Percentiles rank a stretch among this genome's conserved stretches.
phyloP scores from a whole-genome alignment of 305 asterid genomes.

The Fraxinus ornus region DNA sequence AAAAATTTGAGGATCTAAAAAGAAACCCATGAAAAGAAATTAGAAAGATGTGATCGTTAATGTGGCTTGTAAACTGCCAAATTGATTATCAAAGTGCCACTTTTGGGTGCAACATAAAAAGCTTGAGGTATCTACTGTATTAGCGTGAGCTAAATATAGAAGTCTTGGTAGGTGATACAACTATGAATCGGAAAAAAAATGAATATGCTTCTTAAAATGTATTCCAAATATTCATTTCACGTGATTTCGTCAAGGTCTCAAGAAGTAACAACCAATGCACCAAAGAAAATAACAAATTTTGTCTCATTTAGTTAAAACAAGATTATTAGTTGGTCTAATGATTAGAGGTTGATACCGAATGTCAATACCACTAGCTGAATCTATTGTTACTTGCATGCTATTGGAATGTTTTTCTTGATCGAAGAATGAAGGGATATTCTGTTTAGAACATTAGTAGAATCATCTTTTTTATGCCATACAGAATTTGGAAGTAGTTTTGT shows the following conservation, averaged over 20 bases:
- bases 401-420: background rate
- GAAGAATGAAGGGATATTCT: background rate
- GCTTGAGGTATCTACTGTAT: background rate
- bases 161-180: background rate
- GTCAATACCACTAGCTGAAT: background rate
- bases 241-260: background rate
- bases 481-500: background rate
- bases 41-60: background rate
- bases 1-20: background rate
- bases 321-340: background rate
- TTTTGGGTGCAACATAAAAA: background rate
- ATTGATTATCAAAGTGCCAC: background rate
- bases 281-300: background rate
- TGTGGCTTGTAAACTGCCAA: background rate
- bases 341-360: background rate
- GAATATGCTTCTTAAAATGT: background rate
- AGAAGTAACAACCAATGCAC: background rate
- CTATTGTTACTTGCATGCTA: background rate
- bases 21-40: background rate
- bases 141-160: background rate
- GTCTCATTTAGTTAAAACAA: background rate
- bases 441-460: background rate
- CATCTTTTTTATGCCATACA: background rate
- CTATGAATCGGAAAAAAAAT: background rate
- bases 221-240: background rate